Base-by-base conservation (phyloP, 371 early-diverging fungal genomes). In the Massospora cicadina region DNA sequence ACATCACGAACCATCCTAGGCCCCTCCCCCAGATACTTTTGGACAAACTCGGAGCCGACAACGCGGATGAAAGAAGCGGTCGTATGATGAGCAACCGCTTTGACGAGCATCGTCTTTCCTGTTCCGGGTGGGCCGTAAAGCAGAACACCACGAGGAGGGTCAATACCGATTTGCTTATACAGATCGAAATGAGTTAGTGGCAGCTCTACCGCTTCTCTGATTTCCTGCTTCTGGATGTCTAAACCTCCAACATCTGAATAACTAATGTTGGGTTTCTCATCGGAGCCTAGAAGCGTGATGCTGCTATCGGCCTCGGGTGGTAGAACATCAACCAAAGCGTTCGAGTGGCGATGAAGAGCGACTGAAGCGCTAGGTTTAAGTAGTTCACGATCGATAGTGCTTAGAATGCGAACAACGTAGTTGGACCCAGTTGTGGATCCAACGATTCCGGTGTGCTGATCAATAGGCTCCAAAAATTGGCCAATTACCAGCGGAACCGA, bases 1-100 rank as follows among this genome's bases (percentile, higher is more conserved):
- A 98, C 91, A 73, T 99, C 99, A 68, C 99, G 87, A 5, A 99
- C 99, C 93, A 99, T 95, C 66, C 99, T 91, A 33, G 99, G 99
- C 21, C 99, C 99, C 71, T 99, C 99, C 66, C 99, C 99, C 28
- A 99, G 78, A 75, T 99, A 99, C 75, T 99, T 99, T 75, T 99
- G 99, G 54, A 99, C 98, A 77, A 99, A 93, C 77, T 99, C 99
- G 55, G 98, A 98, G 28, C 99, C 99, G 60, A 90, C 93, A 58
- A 99, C 98, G 67, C 99, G 88, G 71, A 99, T 92, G 73, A 99
- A 99, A 30, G 98, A 88, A 2, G 99, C 99, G 0, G 96, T 93
- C 2, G 99, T 98, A 71, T 98, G 98, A 75, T 99, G 93, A 24
- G 99, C 99, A 23, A 99, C 99, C 0, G 99, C 99, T 77, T 99